phyloP scores from a whole-genome alignment of 192 early-diverging fungal genomes.

The Linnemannia exigua region DNA sequence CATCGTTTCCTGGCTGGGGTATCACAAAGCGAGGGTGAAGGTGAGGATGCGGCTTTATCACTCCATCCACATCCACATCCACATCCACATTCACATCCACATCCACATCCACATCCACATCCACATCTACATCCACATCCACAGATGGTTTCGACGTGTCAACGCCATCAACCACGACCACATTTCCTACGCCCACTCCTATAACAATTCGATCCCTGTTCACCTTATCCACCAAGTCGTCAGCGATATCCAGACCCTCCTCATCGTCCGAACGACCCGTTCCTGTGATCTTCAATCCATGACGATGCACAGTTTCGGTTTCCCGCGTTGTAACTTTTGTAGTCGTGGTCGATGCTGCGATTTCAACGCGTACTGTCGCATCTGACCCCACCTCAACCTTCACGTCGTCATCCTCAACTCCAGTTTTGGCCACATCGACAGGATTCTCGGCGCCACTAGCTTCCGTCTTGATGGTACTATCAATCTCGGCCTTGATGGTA shows the following conservation, averaged over 20 bases:
- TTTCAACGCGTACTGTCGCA: neutral
- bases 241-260: neutral
- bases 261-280: neutral
- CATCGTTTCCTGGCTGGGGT: neutral
- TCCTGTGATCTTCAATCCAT: neutral
- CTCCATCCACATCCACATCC: too few species aligned
- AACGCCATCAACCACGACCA: neutral
- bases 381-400: neutral
- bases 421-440: neutral
- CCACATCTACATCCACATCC: neutral
- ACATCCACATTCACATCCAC: too few species aligned
- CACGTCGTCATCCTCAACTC: neutral
- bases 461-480: slow-evolving; percentile 26
- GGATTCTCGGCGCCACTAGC: neutral
- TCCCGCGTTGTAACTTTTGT: neutral
- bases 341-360: neutral
- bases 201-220: neutral
- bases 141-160: neutral
- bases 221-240: neutral
- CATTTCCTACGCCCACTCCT: neutral
- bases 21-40: neutral
- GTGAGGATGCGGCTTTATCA: neutral
- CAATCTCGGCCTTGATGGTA: slow-evolving; percentile 14
- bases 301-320: neutral
- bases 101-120: neutral